Conservation (phyloP, 306 rosid species). For the Prunus padus region DNA sequence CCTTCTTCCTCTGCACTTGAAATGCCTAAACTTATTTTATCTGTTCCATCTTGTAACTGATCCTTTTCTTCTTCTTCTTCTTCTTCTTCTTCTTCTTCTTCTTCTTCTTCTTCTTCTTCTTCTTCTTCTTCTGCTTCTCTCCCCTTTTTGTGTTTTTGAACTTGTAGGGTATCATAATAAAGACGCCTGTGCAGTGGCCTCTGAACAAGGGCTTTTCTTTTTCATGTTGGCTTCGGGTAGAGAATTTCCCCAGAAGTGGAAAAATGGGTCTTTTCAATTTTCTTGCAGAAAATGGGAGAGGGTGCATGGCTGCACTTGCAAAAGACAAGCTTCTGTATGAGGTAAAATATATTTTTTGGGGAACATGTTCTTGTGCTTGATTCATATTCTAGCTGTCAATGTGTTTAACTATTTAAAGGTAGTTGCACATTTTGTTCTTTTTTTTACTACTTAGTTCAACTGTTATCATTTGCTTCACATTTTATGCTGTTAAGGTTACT, state of each 20-base stretch:
- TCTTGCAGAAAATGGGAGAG: constrained; percentile 89
- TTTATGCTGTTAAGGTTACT: constrained; percentile 16
- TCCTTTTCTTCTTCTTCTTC: not conserved
- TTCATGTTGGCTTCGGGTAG: constrained; percentile 96
- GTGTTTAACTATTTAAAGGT: not conserved
- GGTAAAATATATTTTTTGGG: constrained; percentile 44
- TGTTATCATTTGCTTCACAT: constrained; percentile 8
- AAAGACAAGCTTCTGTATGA: constrained; percentile 79
- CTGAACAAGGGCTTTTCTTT: constrained; percentile 84
- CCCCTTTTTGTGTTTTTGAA: constrained; percentile 30
- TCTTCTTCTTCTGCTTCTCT: not conserved
- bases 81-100: not conserved
- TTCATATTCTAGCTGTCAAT: constrained; percentile 13
- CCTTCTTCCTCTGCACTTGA: not conserved
- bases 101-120: no score
- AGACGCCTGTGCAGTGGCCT: constrained; percentile 94
- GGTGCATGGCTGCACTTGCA: constrained; percentile 75
- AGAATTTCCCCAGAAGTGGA: constrained; percentile 84
- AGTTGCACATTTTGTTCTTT: constrained; percentile 7
- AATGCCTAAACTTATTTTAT: not conserved
- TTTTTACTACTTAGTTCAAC: constrained; percentile 23
- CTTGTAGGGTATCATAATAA: constrained; percentile 76
- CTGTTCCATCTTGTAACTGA: not conserved
- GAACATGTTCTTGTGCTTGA: constrained; percentile 9
- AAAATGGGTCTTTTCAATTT: constrained; percentile 92